Conservation (phyloP, 2,329 filamentous ascomycete species). For the Neofusicoccum parvum region DNA sequence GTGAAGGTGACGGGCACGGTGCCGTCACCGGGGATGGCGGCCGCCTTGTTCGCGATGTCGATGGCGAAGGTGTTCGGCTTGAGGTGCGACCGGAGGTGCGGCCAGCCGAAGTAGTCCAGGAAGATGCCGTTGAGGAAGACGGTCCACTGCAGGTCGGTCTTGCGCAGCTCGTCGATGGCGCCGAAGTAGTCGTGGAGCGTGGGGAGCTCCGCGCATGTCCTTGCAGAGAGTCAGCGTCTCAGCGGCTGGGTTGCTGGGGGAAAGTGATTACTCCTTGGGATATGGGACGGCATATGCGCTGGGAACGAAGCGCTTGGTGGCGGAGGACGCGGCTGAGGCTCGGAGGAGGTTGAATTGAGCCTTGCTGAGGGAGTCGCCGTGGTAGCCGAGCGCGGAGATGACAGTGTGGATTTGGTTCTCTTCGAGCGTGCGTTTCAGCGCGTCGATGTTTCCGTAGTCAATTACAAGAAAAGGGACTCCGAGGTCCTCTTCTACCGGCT, state of each 20-base stretch:
- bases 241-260: not conserved
- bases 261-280: not conserved
- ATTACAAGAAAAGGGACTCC: conserved; percentile 29
- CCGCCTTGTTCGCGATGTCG: conserved; percentile 28
- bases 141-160: conserved; percentile 32
- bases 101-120: conserved; percentile 35
- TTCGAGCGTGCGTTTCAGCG: conserved; percentile 33
- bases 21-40: conserved; percentile 54
- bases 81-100: conserved; percentile 28
- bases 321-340: conserved; percentile 43
- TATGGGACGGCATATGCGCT: conserved; percentile 42
- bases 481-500: conserved; percentile 3
- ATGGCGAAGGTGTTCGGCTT: conserved; percentile 24
- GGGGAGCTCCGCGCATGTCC: not conserved
- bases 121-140: conserved; percentile 32
- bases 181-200: not conserved
- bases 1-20: conserved; percentile 50
- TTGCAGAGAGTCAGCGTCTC: not conserved
- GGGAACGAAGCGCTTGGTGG: conserved; percentile 47
- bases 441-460: conserved; percentile 38
- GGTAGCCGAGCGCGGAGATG: conserved; percentile 46
- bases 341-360: conserved; percentile 48
- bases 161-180: conserved; percentile 24
- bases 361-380: conserved; percentile 30
- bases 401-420: conserved; percentile 48